Percentiles rank a stretch among this genome's conserved stretches.
Conservation (phyloP, 495 filamentous ascomycete genomes). For the Hypoxylon fragiforme region DNA sequence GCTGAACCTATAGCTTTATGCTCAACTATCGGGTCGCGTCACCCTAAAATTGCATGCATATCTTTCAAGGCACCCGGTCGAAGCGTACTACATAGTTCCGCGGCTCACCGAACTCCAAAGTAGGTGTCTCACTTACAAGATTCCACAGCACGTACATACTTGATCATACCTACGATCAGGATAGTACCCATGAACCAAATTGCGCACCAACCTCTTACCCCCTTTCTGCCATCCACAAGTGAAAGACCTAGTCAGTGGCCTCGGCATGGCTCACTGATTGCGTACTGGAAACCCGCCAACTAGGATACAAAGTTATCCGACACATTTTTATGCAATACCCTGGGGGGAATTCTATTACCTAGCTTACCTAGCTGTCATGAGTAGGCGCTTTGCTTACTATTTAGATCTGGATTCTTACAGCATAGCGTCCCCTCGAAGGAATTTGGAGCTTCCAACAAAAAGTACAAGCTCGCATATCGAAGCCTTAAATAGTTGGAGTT, state of each 20-base stretch:
- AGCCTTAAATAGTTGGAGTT: conserved; percentile 16
- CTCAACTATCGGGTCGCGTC: conserved; percentile 22
- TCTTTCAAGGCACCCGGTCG: conserved; percentile 14
- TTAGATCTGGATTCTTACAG: conserved; percentile 11
- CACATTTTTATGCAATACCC: too few species aligned
- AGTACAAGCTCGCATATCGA: conserved; percentile 16
- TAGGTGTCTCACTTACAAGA: conserved; percentile 17
- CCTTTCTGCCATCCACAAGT: background rate
- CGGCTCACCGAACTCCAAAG: conserved; percentile 27
- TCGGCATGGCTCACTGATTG: conserved; percentile 23
- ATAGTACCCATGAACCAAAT: conserved; percentile 7
- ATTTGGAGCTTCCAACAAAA: conserved; percentile 14
- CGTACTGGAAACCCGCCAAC: conserved; percentile 4
- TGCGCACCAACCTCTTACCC: background rate
- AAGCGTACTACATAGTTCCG: background rate
- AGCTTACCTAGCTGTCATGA: conserved; percentile 11
- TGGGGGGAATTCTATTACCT: too few species aligned
- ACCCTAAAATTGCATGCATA: conserved; percentile 12
- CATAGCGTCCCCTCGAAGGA: conserved; percentile 10
- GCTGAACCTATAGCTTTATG: conserved; percentile 16
- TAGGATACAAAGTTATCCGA: conserved; percentile 11
- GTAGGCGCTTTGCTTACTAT: conserved; percentile 15
- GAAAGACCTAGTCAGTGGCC: conserved; percentile 19
- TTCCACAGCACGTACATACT: conserved; percentile 10
- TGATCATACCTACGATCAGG: conserved; percentile 13